Evolutionary conservation across 768 basidiomycete genomes (phyloP), one percentile per base, ranked within the genome.

Genomic region (Pleurotus cornucopiae): DNA sequence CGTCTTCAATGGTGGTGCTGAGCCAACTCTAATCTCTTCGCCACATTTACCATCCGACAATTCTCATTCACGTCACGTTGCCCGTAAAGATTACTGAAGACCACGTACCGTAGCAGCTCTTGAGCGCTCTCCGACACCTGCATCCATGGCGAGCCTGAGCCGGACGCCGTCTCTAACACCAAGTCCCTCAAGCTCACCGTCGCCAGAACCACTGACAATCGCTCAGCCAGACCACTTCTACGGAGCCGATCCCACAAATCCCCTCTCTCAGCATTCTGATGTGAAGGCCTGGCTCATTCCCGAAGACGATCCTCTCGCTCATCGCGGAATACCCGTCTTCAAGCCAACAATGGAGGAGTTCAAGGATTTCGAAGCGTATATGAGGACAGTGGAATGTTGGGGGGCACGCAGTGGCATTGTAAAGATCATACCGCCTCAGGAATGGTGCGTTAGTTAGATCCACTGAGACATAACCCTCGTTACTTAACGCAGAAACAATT

Each of bases 261-360:
- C 82, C 2, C 83, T 80, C 6, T 88, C 88, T 5, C 86, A 87
- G 7, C 67, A 78, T 58, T 85, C 85, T 2, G 80, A 83, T 59
- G 82, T 81, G 25, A 78, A 79, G 59, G 73, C 77, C 38, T 89
- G 85, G 83, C 75, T 91, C 34, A 81, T 84, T 61, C 91, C 91
- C n/a, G 76, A 77, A 25, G 89, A 91, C 64, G 91, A 93, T 74
- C 89, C 84, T 21, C 66, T 85, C 25, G 90, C 91, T 0, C 82
- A 86, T 63, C 88, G 90, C 48, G 97, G 96, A 38, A 96, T 98
- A 46, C 97, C 96, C 4, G 94, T 99, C 9, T 99, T 99, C 80
- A 89, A 85, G 67, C 97, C 97, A 6, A 84, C 89, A 1, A 88
- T 95, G 84, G 86, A 88, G 49, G 93, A 98, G 63, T 97, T 97